phyloP scores from a whole-genome alignment of 495 filamentous ascomycete genomes.

The Ramalina intermedia region DNA sequence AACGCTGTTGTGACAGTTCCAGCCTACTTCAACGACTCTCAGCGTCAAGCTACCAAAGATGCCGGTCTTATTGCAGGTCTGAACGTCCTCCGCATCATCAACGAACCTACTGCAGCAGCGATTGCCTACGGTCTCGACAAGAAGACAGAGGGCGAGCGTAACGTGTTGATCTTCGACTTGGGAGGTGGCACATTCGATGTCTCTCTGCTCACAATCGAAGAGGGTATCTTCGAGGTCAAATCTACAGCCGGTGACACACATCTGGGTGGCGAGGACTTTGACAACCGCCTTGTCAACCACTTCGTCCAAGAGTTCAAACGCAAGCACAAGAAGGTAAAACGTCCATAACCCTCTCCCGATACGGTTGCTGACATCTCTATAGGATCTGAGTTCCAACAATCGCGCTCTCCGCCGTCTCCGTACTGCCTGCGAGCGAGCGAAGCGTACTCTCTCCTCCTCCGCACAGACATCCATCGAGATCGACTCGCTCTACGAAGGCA shows the following conservation, averaged over 20 bases:
- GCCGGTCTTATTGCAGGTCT: constrained; percentile 93
- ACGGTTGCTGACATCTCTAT: constrained; percentile 16
- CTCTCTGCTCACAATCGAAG: constrained; percentile 93
- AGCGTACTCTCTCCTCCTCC: constrained; percentile 93
- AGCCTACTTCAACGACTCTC: constrained; percentile 99
- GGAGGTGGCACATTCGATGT: constrained; percentile 99
- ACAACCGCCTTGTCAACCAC: constrained; percentile 93
- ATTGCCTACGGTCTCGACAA: constrained; percentile 96
- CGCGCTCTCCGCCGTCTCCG: constrained; percentile 96
- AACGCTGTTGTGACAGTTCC: constrained; percentile 97
- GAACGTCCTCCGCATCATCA: constrained; percentile 98
- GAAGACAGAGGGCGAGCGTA: constrained; percentile 93
- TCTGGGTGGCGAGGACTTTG: constrained; percentile 97
- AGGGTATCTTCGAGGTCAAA: constrained; percentile 99
- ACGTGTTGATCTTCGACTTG: constrained; percentile 98
- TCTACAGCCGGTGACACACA: constrained; percentile 98
- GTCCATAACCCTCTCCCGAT: no score
- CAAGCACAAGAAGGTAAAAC: constrained; percentile 55
- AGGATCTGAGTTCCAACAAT: constrained; percentile 71
- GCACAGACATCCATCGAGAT: constrained; percentile 98
- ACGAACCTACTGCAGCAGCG: constrained; percentile 95
- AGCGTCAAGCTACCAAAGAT: constrained; percentile 98
- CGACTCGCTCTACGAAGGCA: constrained; percentile 93
- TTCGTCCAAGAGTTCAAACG: constrained; percentile 88
- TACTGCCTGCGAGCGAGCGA: constrained; percentile 98